Base-by-base conservation (phyloP, 2,329 filamentous ascomycete genomes). In the Aspergillus hortae region DNA sequence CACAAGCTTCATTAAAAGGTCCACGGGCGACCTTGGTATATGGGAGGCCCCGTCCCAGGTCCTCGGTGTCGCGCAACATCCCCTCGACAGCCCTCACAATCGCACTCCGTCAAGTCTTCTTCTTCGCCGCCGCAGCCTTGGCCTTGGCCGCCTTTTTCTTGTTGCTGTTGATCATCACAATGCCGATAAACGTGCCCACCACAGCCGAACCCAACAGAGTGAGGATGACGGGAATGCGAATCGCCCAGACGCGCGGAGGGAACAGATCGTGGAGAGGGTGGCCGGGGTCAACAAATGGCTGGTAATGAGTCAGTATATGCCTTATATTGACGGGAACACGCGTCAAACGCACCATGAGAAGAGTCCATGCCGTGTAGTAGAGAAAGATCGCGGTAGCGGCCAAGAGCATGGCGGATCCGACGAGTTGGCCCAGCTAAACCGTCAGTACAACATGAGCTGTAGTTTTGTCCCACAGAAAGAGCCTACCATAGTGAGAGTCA, bases 81-180 rank as follows among this genome's bases (percentile, higher is more conserved):
- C 27, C 25, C 27, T 30, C 27, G 7, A 11, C 27, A 1, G 7
- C 27, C 3, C 7, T 30, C 6, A 10, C 27, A 9, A 30, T 38
- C 11, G 35, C 35, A 17, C 35, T n/a, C 35, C 35, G 6, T 78
- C 80, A 90, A 55, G 86, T 84, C 86, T 95, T 94, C 85, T 96
- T 95, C 80, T 90, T 90, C 38, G 76, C 71, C 17, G 87, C 86
- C 21, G 88, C 87, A 52, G 88, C 87, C 75, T 91, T 92, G 58
- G 88, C 88, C 83, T 97, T 99, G 62, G 90, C 86, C 3, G 90
- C 90, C 84, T 94, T 96, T 85, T 97, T 97, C 73, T 88, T 83
- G 80, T 96, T 96, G 81, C 92, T 97, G 72, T 90, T 85, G 77
- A 99, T 97, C 94, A 99, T 99, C 68, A 99, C 92, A 69, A 96